Percentiles rank a stretch among this genome's conserved stretches.
phyloP scores from a whole-genome alignment of 495 filamentous ascomycete genomes.

The Corynascus novoguineensis region DNA sequence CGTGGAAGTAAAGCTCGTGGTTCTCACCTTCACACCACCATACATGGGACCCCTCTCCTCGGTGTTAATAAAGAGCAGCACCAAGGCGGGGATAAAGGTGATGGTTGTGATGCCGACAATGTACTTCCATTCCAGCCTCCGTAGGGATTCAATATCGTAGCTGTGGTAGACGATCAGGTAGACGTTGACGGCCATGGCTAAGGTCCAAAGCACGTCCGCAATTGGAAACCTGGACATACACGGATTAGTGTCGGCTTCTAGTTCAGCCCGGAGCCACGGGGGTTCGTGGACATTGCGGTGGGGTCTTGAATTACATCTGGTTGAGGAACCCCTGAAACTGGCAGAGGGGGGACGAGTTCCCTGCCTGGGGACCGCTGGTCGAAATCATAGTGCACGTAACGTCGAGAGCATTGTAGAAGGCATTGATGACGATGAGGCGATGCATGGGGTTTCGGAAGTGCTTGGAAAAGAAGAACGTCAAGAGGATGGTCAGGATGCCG shows the following conservation, averaged over 20 bases:
- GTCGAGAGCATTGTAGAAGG: constrained; percentile 44
- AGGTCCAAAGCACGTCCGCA: constrained; percentile 48
- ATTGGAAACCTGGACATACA: constrained; percentile 36
- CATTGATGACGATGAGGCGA: constrained; percentile 45
- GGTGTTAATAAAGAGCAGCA: constrained; percentile 39
- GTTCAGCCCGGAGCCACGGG: not conserved
- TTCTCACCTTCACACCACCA: constrained; percentile 38
- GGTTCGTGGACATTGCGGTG: too few relatives aligned
- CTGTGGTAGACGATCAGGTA: constrained; percentile 43
- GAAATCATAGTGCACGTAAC: constrained; percentile 46
- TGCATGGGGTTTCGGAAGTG: constrained; percentile 46
- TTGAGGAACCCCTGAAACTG: constrained; percentile 46
- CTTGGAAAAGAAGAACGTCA: constrained; percentile 33
- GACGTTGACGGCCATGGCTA: constrained; percentile 44
- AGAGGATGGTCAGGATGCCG: constrained; percentile 39
- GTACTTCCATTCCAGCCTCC: constrained; percentile 41
- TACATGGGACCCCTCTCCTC: constrained; percentile 40
- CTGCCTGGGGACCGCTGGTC: constrained; percentile 34
- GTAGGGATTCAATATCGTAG: constrained; percentile 37
- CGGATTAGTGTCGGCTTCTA: not conserved
- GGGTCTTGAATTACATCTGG: constrained; percentile 41
- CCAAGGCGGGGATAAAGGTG: constrained; percentile 40
- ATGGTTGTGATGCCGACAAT: constrained; percentile 32
- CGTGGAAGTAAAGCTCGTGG: not conserved
- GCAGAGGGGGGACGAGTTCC: constrained; percentile 37